These are phyloP conservation scores for Breynia disticha DNA, from an alignment of 441 rosid species.

Conservation along the genomic window DNA sequence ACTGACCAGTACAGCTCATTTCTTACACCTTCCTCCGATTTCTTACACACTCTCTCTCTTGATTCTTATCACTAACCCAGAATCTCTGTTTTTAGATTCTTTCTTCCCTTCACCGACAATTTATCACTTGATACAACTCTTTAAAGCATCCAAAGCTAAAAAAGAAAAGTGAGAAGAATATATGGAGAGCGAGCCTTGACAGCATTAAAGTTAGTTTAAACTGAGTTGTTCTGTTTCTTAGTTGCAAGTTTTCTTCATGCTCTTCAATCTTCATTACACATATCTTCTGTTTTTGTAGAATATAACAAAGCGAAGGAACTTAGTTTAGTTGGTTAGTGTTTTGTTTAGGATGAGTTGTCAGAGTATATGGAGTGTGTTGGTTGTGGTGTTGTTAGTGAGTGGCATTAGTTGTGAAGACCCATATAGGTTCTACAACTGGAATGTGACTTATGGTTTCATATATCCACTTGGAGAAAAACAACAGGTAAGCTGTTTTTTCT, in stretches of 20 bases:
- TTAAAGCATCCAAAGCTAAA: too few relatives aligned
- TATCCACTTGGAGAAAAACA: slow-evolving; percentile 79
- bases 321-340: not conserved
- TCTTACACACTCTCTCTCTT: not conserved
- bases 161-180: too few relatives aligned
- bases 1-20: too few relatives aligned
- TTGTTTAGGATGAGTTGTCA: not conserved
- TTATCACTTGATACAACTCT: too few relatives aligned
- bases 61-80: not conserved
- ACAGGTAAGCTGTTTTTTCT: slow-evolving; percentile 30
- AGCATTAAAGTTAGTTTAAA: not conserved
- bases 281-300: not conserved
- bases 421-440: slow-evolving; percentile 76
- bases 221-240: not conserved
- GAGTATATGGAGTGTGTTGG: slow-evolving; percentile 7
- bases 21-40: too few relatives aligned
- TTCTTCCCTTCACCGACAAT: too few relatives aligned
- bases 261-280: not conserved
- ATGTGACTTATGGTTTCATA: slow-evolving; percentile 67
- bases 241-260: slow-evolving; percentile 11
- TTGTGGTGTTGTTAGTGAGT: slow-evolving; percentile 11
- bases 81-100: too few relatives aligned
- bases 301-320: not conserved
- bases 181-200: too few relatives aligned
- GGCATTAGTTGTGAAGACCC: slow-evolving; percentile 52